These are phyloP conservation scores for Scutellaria baicalensis DNA, from an alignment of 257 asterid genomes.

Conservation along the genomic window DNA sequence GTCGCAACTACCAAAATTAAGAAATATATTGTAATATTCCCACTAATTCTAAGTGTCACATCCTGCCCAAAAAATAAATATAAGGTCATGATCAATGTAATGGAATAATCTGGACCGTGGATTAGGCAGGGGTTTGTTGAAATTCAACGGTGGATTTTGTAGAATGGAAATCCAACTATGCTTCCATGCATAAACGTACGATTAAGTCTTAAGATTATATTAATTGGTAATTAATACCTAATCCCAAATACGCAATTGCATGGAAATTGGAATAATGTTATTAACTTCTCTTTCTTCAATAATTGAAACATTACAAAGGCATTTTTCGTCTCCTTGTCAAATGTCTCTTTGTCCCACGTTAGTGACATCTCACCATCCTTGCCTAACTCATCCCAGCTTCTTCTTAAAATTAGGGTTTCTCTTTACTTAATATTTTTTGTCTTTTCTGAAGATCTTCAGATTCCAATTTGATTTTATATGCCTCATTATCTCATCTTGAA, in stretches of 20 bases:
- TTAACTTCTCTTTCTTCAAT: slow-evolving; percentile 10
- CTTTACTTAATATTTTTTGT: neutral
- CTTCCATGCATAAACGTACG: slow-evolving; percentile 23
- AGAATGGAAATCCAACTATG: slow-evolving; percentile 23
- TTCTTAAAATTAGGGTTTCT: neutral
- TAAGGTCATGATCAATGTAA: slow-evolving; percentile 1
- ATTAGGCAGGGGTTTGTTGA: slow-evolving; percentile 31
- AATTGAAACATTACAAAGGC: slow-evolving; percentile 41
- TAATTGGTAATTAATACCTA: slow-evolving; percentile 21
- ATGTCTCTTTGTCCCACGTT: slow-evolving; percentile 52
- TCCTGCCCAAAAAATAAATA: slow-evolving; percentile 13
- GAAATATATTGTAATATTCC: slow-evolving; percentile 13
- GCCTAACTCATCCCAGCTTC: slow-evolving; percentile 5
- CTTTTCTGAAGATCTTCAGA: neutral
- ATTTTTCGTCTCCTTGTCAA: slow-evolving; percentile 42
- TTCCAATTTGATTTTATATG: too few relatives aligned
- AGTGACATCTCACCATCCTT: slow-evolving; percentile 71
- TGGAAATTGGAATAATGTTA: slow-evolving; percentile 19
- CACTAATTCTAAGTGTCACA: slow-evolving; percentile 31
- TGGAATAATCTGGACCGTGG: slow-evolving; percentile 16
- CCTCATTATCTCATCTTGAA: too few relatives aligned
- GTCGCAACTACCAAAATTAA: slow-evolving; percentile 38
- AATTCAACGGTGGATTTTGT: slow-evolving; percentile 18
- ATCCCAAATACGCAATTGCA: slow-evolving; percentile 25
- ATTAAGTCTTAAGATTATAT: neutral